Evolutionary conservation across 176 grass and related monocot species (phyloP).

Genomic region (Cymbopogon citratus): DNA sequence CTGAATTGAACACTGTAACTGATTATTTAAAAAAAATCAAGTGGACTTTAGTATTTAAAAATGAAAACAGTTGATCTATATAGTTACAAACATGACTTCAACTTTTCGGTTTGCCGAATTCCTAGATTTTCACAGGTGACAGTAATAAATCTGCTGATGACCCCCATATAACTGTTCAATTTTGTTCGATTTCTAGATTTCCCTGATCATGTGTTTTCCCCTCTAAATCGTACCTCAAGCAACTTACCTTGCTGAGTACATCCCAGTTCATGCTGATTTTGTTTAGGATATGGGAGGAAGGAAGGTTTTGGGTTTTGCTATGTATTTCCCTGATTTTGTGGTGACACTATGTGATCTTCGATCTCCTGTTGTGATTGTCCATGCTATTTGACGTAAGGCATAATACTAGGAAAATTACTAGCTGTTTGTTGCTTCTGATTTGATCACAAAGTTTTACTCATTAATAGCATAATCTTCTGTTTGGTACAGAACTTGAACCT

Average conservation of each 20-base stretch:
- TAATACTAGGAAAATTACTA: background rate
- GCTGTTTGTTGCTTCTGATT: background rate
- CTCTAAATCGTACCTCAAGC: background rate
- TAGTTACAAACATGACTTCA: background rate
- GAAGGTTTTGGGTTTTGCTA: background rate
- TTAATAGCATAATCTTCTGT: background rate
- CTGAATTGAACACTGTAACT: background rate
- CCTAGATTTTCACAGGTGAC: background rate
- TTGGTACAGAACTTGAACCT: background rate
- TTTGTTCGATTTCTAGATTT: background rate
- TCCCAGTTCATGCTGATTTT: background rate
- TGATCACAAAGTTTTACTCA: background rate
- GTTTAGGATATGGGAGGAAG: too few species aligned
- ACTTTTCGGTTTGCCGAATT: background rate
- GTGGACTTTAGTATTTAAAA: background rate
- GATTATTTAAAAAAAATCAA: background rate
- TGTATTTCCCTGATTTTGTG: background rate
- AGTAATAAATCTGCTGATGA: background rate
- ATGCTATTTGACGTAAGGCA: background rate
- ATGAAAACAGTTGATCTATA: slow-evolving; percentile 5
- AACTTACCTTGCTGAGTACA: background rate
- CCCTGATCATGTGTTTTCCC: background rate
- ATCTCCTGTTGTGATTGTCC: background rate
- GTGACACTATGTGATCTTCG: background rate
- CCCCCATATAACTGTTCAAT: background rate